Evolutionary conservation across 495 filamentous ascomycete species (phyloP).

Genomic region (Aspergillus panamensis): DNA sequence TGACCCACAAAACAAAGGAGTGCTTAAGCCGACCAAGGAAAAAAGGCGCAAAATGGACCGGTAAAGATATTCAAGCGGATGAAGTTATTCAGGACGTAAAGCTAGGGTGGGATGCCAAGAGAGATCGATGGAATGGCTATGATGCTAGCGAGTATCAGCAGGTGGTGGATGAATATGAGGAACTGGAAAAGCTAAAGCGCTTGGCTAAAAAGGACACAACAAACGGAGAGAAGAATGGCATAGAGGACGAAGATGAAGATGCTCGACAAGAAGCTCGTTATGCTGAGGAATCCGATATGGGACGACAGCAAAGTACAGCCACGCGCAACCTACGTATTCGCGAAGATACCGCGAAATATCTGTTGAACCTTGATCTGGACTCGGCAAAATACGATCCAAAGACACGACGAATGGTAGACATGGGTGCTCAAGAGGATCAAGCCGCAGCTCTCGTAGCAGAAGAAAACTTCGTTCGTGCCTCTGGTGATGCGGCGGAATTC

Average conservation of each 20-base stretch:
- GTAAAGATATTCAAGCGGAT: conserved; percentile 89
- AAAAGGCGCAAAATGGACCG: conserved; percentile 87
- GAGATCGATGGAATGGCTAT: conserved; percentile 96
- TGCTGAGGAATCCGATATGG: conserved; percentile 97
- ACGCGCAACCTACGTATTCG: conserved; percentile 86
- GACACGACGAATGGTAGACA: conserved; percentile 89
- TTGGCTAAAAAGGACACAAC: conserved; percentile 42
- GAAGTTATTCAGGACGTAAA: conserved; percentile 81
- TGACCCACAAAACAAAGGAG: conserved; percentile 93
- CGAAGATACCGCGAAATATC: conserved; percentile 98
- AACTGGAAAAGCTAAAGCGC: conserved; percentile 77
- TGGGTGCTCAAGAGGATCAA: conserved; percentile 75
- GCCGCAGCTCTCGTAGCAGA: conserved; percentile 88
- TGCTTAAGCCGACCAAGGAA: conserved; percentile 88
- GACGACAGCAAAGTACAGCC: conserved; percentile 80
- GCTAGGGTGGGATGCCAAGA: conserved; percentile 95
- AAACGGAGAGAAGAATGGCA: conserved; percentile 42
- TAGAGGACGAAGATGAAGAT: conserved; percentile 49
- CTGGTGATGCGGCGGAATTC: conserved; percentile 93
- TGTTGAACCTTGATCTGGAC: conserved; percentile 90
- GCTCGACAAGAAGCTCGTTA: conserved; percentile 70
- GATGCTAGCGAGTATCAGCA: conserved; percentile 80
- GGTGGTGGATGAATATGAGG: conserved; percentile 84
- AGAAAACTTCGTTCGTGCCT: conserved; percentile 86
- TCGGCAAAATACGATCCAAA: conserved; percentile 98